phyloP scores from a whole-genome alignment of 2,329 filamentous ascomycete genomes.

The Fusarium aywerte region DNA sequence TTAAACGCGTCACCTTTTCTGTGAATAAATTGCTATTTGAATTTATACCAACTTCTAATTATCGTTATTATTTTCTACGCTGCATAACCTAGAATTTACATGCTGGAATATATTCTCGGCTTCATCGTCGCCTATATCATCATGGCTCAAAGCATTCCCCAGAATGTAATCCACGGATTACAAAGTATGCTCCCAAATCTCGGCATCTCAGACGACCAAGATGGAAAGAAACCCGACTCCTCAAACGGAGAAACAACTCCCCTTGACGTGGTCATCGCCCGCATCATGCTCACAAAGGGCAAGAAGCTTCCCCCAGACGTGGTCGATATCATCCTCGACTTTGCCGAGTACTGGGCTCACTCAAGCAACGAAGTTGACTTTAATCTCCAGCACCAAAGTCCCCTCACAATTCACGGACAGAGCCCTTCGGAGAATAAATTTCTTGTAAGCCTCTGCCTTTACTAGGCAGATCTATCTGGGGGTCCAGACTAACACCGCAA shows the following conservation, averaged over 20 bases:
- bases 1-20: slow-evolving; percentile 35
- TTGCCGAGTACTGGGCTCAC: slow-evolving; percentile 72
- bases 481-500: slow-evolving; percentile 2
- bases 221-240: not conserved
- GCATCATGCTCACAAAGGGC: slow-evolving; percentile 58
- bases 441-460: slow-evolving; percentile 43
- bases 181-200: slow-evolving; percentile 16
- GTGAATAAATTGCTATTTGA: not conserved
- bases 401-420: slow-evolving; percentile 42
- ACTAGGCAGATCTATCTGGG: not conserved
- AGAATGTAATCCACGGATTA: slow-evolving; percentile 35
- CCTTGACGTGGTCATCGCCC: slow-evolving; percentile 62
- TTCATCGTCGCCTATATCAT: slow-evolving; percentile 31
- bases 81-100: slow-evolving; percentile 6
- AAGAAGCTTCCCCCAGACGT: slow-evolving; percentile 64
- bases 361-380: slow-evolving; percentile 52
- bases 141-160: slow-evolving; percentile 47
- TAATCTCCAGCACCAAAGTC: slow-evolving; percentile 31
- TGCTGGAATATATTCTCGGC: slow-evolving; percentile 28
- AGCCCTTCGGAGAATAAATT: slow-evolving; percentile 48
- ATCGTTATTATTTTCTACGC: no score
- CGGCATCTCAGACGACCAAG: not conserved
- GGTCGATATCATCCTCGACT: slow-evolving; percentile 66
- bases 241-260: slow-evolving; percentile 52
- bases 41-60: not conserved